Evolutionary conservation across 2,329 filamentous ascomycete species (phyloP).

Genomic region (Fonsecaea pedrosoi): DNA sequence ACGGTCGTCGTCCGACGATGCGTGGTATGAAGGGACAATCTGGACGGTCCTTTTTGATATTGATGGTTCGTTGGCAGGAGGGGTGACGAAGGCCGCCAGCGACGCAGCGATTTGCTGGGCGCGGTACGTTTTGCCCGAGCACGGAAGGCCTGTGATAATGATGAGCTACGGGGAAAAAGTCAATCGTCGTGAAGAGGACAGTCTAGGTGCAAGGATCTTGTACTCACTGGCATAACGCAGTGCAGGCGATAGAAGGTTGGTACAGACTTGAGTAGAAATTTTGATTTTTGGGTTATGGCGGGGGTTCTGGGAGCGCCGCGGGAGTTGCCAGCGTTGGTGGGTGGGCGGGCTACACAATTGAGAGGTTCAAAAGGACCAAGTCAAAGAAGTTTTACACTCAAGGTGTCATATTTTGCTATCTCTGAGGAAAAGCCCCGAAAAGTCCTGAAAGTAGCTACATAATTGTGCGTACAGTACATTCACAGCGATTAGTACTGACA

Average conservation of each 20-base stretch:
- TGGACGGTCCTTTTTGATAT: slow-evolving; percentile 50
- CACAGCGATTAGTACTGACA: slow-evolving; percentile 14
- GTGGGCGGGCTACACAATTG: not conserved
- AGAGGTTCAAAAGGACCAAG: not conserved
- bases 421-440: not conserved
- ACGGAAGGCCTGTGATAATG: slow-evolving; percentile 68
- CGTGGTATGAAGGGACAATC: slow-evolving; percentile 60
- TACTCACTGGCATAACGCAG: slow-evolving; percentile 37
- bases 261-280: not conserved
- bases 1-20: slow-evolving; percentile 48
- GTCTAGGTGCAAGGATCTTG: not conserved
- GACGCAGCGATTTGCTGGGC: slow-evolving; percentile 62
- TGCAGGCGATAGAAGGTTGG: not conserved
- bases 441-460: not conserved
- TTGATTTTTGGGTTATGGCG: not conserved
- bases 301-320: not conserved
- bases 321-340: not conserved
- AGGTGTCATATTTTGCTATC: not conserved
- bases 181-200: slow-evolving; percentile 8
- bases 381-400: not conserved
- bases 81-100: slow-evolving; percentile 53
- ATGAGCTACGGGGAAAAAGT: slow-evolving; percentile 57
- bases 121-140: slow-evolving; percentile 68
- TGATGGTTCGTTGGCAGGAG: slow-evolving; percentile 16
- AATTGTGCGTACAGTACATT: slow-evolving; percentile 15